Base-by-base conservation (phyloP, 1,139 yeast genomes). In the Candida sp. region DNA sequence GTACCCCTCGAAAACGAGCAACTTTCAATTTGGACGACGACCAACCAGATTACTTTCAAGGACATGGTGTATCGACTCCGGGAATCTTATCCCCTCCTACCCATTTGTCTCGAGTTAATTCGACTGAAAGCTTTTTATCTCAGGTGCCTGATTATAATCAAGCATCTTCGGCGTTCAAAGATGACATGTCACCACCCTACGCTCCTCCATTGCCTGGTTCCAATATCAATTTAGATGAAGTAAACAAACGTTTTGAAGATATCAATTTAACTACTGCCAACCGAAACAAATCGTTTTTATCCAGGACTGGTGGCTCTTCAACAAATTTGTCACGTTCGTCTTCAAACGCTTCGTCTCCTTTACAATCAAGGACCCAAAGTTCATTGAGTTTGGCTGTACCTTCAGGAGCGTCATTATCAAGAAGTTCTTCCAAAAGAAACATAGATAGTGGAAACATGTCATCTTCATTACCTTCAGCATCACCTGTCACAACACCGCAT, bases 101-200 rank as follows among this genome's bases (percentile, higher is more conserved):
- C 11, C 82, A 84, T 55, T 60, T 83, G 41, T 83, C 90, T 1
- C 68, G 91, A 43, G 80, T 71, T 1, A 75, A 74, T 38, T 82
- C 90, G 0, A 75, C 66, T 33, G 41, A 43, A 5, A 52, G 38
- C 35, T n/a, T n/a, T n/a, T 58, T 90, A 51, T 81, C 84, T 12
- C 68, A 80, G 45, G 96, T 90, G 3, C 98, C 98, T 0, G 81
- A 96, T 0, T 91, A 91, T 61, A 76, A 77, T 7, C 84, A 88
- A 38, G 97, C 98, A 0, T 74, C 73, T 51, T 62, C 77, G 2
- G 77, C 70, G 30, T 62, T 64, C 4, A 61, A 67, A 6, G 78
- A 68, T 4, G 79, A 70, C 35, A 63, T 82, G 34, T 76, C 91
- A 1, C 93, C 95, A 0, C 75, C 77, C 1, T 85, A 85, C 58